Evolutionary conservation across 1,284 basidiomycete species (phyloP).

Genomic region (Lentinula novae-zelandiae): DNA sequence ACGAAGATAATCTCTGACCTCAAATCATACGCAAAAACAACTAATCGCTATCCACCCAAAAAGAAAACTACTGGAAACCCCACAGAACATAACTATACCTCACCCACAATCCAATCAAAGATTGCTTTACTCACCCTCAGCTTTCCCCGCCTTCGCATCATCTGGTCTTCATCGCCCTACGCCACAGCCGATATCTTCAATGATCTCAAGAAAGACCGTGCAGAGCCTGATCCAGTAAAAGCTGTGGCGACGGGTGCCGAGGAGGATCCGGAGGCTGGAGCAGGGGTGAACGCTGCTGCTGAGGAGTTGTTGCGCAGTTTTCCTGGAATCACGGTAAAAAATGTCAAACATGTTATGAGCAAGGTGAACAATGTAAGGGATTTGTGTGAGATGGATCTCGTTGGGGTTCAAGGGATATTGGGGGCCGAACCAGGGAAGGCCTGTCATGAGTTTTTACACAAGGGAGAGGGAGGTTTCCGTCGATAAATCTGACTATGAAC

Average conservation of each 20-base stretch:
- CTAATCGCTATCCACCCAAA: conserved; percentile 52
- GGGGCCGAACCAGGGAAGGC: conserved; percentile 81
- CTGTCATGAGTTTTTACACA: conserved; percentile 81
- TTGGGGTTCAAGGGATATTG: conserved; percentile 71
- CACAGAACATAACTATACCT: conserved; percentile 35
- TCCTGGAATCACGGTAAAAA: conserved; percentile 83
- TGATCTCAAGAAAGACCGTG: conserved; percentile 83
- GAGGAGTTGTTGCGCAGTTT: conserved; percentile 73
- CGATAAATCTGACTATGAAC: not conserved
- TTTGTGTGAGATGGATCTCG: conserved; percentile 65
- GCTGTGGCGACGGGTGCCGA: conserved; percentile 83
- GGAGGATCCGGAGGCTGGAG: conserved; percentile 60
- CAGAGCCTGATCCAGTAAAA: conserved; percentile 77
- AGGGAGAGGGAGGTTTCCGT: conserved; percentile 43
- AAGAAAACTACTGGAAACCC: conserved; percentile 36
- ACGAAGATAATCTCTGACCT: conserved; percentile 53
- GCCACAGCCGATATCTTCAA: conserved; percentile 90
- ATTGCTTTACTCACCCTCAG: conserved; percentile 86
- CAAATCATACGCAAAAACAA: conserved; percentile 60
- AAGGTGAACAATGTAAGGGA: conserved; percentile 75
- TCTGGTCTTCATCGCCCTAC: conserved; percentile 97
- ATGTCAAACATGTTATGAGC: conserved; percentile 82
- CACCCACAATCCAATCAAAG: conserved; percentile 76
- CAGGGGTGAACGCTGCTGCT: conserved; percentile 67
- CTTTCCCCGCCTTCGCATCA: conserved; percentile 89